Evolutionary conservation across 179 eudicot genomes (phyloP).

Genomic region (Pouteria campechiana): DNA sequence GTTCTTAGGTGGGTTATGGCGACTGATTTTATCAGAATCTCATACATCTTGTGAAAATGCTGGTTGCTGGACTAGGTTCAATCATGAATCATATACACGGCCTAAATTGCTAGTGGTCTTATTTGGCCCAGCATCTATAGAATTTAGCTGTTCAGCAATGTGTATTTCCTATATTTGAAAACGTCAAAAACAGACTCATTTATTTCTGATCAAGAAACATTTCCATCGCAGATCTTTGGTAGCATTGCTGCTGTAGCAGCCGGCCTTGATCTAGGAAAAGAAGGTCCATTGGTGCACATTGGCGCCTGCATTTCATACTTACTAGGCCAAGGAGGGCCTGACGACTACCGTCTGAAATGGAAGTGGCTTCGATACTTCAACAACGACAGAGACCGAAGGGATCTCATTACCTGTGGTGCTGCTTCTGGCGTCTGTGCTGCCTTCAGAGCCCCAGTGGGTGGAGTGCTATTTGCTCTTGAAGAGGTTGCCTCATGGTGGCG

Average conservation of each 20-base stretch:
- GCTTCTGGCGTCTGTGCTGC: conserved; percentile 96
- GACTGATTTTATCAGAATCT: too few relatives aligned
- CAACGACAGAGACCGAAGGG: conserved; percentile 80
- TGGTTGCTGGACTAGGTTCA: too few relatives aligned
- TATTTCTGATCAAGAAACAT: too few relatives aligned
- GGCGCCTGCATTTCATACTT: conserved; percentile 87
- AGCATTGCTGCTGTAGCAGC: conserved; percentile 93
- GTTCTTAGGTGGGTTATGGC: too few relatives aligned
- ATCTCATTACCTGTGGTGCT: conserved; percentile 84
- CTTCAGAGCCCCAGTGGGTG: conserved; percentile 81
- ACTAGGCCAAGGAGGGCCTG: conserved; percentile 85
- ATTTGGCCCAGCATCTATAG: too few relatives aligned
- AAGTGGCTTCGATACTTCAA: conserved; percentile 79
- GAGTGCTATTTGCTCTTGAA: conserved; percentile 84
- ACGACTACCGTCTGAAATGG: conserved; percentile 73
- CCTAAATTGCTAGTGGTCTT: too few relatives aligned
- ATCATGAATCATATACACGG: too few relatives aligned
- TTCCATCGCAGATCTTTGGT: conserved; percentile 55
- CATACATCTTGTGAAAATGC: too few relatives aligned
- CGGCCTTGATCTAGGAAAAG: conserved; percentile 88
- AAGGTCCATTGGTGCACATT: conserved; percentile 92
- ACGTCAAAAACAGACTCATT: too few relatives aligned
- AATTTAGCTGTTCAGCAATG: too few relatives aligned
- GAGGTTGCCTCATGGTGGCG: conserved; percentile 99
- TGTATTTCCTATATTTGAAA: too few relatives aligned